Percentiles rank a stretch among this genome's conserved stretches.
Conservation (phyloP, 2,329 filamentous ascomycete genomes). For the Penicillium fuscoglaucum region DNA sequence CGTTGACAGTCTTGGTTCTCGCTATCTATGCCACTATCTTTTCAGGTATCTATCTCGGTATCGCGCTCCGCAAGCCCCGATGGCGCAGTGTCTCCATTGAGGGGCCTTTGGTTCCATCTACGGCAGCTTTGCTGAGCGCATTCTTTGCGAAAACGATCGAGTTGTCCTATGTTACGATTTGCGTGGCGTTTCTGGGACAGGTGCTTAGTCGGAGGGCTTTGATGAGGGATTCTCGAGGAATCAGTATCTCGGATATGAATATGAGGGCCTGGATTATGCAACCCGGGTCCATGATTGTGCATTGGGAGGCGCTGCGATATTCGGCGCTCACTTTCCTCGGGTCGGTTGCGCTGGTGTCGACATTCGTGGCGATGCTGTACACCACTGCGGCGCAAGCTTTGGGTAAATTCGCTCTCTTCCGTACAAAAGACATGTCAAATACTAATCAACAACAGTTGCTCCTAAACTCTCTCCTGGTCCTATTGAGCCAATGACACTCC, state of each 20-base stretch:
- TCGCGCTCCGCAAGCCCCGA: conserved; percentile 62
- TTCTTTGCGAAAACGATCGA: conserved; percentile 75
- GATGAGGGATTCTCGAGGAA: conserved; percentile 59
- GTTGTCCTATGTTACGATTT: conserved; percentile 73
- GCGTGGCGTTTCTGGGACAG: conserved; percentile 73
- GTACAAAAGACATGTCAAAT: accelerated
- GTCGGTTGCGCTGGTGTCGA: conserved; percentile 62
- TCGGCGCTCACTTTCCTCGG: conserved; percentile 66
- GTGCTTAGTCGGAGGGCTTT: conserved; percentile 70
- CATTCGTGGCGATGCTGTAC: conserved; percentile 69
- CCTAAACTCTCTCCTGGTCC: conserved; percentile 66
- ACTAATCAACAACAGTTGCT: conserved; percentile 51
- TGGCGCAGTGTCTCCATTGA: conserved; percentile 58
- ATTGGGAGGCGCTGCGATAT: conserved; percentile 65
- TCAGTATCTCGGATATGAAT: conserved; percentile 73
- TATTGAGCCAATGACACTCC: conserved; percentile 52
- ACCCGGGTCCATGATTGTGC: conserved; percentile 70
- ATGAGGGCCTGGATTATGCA: conserved; percentile 76
- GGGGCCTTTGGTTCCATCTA: conserved; percentile 56
- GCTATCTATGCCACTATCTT: conserved; percentile 41
- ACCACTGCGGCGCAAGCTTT: conserved; percentile 74
- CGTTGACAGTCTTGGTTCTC: conserved; percentile 38
- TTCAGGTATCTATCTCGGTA: conserved; percentile 59
- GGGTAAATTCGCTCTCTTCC: conserved; percentile 32
- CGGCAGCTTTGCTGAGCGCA: conserved; percentile 67